Evolutionary conservation across 768 basidiomycete genomes (phyloP).

Genomic region (Mrakia frigida): DNA sequence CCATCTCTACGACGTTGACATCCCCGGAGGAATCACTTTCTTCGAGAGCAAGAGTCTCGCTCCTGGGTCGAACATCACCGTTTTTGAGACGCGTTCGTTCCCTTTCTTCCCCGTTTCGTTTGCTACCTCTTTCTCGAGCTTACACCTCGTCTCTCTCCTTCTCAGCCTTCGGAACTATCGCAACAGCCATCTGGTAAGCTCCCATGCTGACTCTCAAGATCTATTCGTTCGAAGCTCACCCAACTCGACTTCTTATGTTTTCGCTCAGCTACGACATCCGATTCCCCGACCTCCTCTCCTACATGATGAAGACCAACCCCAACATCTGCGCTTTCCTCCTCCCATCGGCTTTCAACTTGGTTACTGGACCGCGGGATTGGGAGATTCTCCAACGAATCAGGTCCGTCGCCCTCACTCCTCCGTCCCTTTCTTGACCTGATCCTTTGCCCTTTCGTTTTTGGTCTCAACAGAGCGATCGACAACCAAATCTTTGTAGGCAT

Average conservation of each 20-base stretch:
- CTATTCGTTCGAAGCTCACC: too few species aligned
- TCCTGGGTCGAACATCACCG: conserved; percentile 18
- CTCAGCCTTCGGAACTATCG: conserved; percentile 34
- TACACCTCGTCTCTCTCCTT: too few species aligned
- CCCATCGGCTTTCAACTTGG: conserved; percentile 33
- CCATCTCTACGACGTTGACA: conserved; percentile 33
- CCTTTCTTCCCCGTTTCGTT: neutral
- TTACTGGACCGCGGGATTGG: conserved; percentile 32
- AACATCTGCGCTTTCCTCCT: conserved; percentile 30
- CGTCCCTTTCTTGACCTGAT: neutral
- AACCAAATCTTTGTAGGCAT: conserved; percentile 35
- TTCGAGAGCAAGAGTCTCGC: conserved; percentile 29
- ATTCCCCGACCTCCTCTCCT: conserved; percentile 25
- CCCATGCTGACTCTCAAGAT: too few species aligned
- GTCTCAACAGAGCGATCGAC: conserved; percentile 27
- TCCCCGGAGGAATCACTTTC: conserved; percentile 33
- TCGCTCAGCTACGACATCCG: conserved; percentile 32
- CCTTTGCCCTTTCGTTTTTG: neutral
- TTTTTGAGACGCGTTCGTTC: conserved; percentile 30
- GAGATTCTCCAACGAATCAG: conserved; percentile 31
- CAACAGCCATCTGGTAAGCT: conserved; percentile 30
- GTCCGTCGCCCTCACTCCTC: neutral
- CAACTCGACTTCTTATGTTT: too few species aligned
- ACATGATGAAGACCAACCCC: conserved; percentile 13
- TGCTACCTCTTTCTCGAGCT: neutral